Percentiles rank a stretch among this genome's conserved stretches.
Conservation (phyloP, 352 stramenopile genomes). For the Phytophthora citricola region DNA sequence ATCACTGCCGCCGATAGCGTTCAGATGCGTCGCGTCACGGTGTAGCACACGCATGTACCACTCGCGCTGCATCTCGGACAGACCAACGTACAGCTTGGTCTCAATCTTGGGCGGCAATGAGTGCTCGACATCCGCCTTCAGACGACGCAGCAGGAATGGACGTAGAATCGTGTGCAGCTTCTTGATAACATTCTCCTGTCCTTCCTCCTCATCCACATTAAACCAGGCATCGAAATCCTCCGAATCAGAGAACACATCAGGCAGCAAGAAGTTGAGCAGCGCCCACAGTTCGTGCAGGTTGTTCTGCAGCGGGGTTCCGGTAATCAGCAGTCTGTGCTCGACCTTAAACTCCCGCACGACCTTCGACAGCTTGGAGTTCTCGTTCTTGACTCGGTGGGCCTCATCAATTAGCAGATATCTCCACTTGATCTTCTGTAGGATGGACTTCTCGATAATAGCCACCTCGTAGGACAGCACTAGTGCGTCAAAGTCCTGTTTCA, state of each 20-base stretch:
- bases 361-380: conserved; percentile 89
- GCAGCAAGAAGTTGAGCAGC: conserved; percentile 99
- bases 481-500: conserved; percentile 91
- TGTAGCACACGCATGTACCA: conserved; percentile 99
- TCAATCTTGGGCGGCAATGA: conserved; percentile 98
- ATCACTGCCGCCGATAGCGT: conserved; percentile 96
- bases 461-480: conserved; percentile 94
- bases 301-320: conserved; percentile 99
- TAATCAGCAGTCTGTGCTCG: conserved; percentile 96
- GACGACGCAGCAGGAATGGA: conserved; percentile 97
- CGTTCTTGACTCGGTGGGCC: conserved; percentile 99
- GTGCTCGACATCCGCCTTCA: conserved; percentile 99
- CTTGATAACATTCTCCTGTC: conserved; percentile 97
- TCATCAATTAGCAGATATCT: conserved; percentile 99
- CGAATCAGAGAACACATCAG: conserved; percentile 92
- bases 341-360: conserved; percentile 92
- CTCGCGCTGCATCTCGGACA: conserved; percentile 98
- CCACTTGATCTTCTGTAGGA: conserved; percentile 96
- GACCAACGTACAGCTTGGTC: conserved; percentile 98
- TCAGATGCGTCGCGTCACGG: conserved; percentile 96
- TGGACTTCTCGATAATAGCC: conserved; percentile 94
- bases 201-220: conserved; percentile 96
- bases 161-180: conserved; percentile 97
- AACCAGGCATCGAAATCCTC: conserved; percentile 99
- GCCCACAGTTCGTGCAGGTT: conserved; percentile 99